These are phyloP conservation scores for Pecoramyces ruminantium DNA, from an alignment of 192 early-diverging fungal species.

Conservation along the genomic window DNA sequence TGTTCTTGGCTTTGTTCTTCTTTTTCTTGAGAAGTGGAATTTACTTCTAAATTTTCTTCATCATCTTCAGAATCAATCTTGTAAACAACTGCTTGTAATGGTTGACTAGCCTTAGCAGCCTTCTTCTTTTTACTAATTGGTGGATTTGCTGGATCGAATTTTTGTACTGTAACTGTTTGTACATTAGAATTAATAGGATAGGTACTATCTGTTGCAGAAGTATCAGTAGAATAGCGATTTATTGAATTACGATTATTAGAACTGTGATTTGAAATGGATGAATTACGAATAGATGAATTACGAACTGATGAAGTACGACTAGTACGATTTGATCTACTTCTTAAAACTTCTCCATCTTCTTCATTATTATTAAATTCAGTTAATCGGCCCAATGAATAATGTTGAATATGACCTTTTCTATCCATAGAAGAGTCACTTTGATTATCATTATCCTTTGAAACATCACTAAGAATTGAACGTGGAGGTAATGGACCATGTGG, in stretches of 20 bases:
- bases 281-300: too few species aligned
- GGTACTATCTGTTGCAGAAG: background rate
- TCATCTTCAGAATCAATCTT: background rate
- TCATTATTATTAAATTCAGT: background rate
- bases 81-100: background rate
- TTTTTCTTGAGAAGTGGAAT: background rate
- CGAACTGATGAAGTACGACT: too few species aligned
- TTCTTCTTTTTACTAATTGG: background rate
- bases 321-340: background rate
- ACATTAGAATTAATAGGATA: background rate
- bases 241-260: too few species aligned
- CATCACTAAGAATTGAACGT: too few species aligned
- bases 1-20: background rate
- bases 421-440: background rate
- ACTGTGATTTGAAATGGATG: too few species aligned
- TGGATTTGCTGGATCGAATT: background rate
- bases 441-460: background rate
- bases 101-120: background rate
- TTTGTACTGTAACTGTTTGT: background rate
- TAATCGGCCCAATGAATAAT: background rate
- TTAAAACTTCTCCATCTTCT: background rate
- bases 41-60: too few species aligned
- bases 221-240: too few species aligned
- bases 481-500: too few species aligned
- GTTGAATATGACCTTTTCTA: background rate